Percentiles rank a stretch among this genome's conserved stretches.
These are phyloP conservation scores for Monilinia fructicola DNA, from an alignment of 2,329 filamentous ascomycete species.

Conservation along the genomic window DNA sequence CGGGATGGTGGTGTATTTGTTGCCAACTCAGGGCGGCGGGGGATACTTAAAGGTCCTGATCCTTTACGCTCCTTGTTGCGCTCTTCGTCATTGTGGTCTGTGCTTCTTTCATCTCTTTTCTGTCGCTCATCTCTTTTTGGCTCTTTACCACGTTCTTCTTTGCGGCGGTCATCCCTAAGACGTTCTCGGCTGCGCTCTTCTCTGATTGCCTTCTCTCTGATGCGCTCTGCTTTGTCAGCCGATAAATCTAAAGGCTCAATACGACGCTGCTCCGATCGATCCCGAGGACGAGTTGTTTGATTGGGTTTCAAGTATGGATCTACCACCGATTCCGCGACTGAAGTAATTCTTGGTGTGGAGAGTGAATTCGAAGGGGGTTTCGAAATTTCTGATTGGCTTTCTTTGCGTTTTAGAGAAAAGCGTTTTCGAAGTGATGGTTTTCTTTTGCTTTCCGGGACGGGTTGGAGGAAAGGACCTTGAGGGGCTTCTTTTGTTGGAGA, in stretches of 20 bases:
- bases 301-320: constrained; percentile 27
- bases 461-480: constrained; percentile 16
- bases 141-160: neutral
- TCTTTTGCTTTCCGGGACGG: constrained; percentile 31
- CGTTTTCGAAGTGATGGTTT: constrained; percentile 37
- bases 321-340: constrained; percentile 21
- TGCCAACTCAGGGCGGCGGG: constrained; percentile 26
- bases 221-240: constrained; percentile 1
- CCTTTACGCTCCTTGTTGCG: neutral
- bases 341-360: constrained; percentile 15
- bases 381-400: constrained; percentile 27
- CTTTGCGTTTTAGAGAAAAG: constrained; percentile 37
- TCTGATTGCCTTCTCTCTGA: constrained; percentile 10
- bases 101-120: neutral
- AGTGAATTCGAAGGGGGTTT: neutral
- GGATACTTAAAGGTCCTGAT: constrained; percentile 10
- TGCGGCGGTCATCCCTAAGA: neutral
- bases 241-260: constrained; percentile 17
- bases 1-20: constrained; percentile 35
- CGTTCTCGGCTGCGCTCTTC: constrained; percentile 7
- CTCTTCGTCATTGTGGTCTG: neutral
- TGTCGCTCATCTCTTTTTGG: neutral
- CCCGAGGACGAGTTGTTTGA: constrained; percentile 20
- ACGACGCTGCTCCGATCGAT: neutral
- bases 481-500: neutral